Evolutionary conservation across 768 basidiomycete species (phyloP), one percentile per base, ranked within the genome.

Genomic region (Russula emetica): DNA sequence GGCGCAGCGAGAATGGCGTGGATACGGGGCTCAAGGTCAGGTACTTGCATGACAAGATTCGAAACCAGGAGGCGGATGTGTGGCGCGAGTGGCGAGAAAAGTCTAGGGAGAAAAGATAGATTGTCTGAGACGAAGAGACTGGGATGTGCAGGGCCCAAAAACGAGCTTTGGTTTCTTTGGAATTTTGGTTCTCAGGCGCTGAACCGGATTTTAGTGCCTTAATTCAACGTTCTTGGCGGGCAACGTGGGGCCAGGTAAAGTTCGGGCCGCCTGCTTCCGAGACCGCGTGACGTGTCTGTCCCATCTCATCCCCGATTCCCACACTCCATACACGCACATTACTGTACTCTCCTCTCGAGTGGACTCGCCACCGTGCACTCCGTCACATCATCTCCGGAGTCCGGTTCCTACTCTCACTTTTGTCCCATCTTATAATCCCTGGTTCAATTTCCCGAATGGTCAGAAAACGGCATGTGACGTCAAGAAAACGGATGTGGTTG

Each of bases 1-100:
- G 92, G 92, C 22, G 87, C 86, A 34, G 83, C 79, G 57, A 94
- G 83, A 72, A 94, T 90, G 63, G 79, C 76, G 67, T 79, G 80
- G 71, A 94, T 87, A 63, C 77, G 79, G 14, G 81, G 79, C 73
- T 85, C 82, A 67, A 91, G 79, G 62, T 79, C 74, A 64, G 72
- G 69, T 53, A 85, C 76, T 40, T 56, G 52, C 67, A 67, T 63
- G 62, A 42, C 44, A 36, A 36, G 38, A n/a, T 49, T 59, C 55
- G 28, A 28, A 45, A 16, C 26, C 42, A 13, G 45, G 11, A 20
- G 26, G 24, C 20, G 13, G 45, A 28, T n/a, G 28, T 24, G 18
- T 30, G 42, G 45, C 42, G 32, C 42, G n/a, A 45, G 42, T 61
- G 44, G 3, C 16, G 44, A 34, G 60, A 38, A 34, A 28, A 20